Evolutionary conservation across 2,329 filamentous ascomycete genomes (phyloP), one percentile per base, ranked within the genome.

Genomic region (Gnomoniopsis smithogilvyi): DNA sequence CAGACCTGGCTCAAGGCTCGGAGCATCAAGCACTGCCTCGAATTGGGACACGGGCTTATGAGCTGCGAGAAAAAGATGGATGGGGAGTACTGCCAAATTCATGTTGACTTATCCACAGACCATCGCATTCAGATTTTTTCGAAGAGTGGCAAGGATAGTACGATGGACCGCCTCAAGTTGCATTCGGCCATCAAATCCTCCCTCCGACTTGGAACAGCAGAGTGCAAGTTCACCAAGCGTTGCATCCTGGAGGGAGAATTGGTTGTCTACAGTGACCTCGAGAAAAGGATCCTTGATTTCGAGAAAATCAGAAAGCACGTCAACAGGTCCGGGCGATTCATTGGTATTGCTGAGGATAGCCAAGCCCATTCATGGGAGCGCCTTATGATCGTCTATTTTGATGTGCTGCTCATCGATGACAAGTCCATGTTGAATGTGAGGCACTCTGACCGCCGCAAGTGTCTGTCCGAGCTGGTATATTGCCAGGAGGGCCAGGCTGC

Each of bases 61-160:
- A 90, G 88, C 59, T 81, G 92, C 24, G 91, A 96, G 70, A 80
- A 87, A 54, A 96, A 96, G 69, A 85, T 96, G 62, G 92, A 96
- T 66, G 92, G 90, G 14, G 92, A 96, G 71, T 96, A 95, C 65
- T 96, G 91, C 65, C 92, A 96, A 70, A 85, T 96, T 33, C 92
- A 96, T 67, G 77, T 96, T 43, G 86, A 96, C 67, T 74, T 90
- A 7, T 76, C 76, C 10, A 84, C 82, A 52, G 74, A 75, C 17
- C 69, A 80, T 1, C 82, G 79, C 51, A 85, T 96, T 30, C 87
- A 89, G 63, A 94, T 96, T 33, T 96, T 95, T 69, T 96, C 92
- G 11, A 97, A 96, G 70, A 95, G 91, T 67, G 91, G 92, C 59
- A 96, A 95, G 69, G 91, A 96, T 64, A 94, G 92, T 48, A 96